Evolutionary conservation across 345 rosid genomes (phyloP).

Genomic region (Citrus maxima): DNA sequence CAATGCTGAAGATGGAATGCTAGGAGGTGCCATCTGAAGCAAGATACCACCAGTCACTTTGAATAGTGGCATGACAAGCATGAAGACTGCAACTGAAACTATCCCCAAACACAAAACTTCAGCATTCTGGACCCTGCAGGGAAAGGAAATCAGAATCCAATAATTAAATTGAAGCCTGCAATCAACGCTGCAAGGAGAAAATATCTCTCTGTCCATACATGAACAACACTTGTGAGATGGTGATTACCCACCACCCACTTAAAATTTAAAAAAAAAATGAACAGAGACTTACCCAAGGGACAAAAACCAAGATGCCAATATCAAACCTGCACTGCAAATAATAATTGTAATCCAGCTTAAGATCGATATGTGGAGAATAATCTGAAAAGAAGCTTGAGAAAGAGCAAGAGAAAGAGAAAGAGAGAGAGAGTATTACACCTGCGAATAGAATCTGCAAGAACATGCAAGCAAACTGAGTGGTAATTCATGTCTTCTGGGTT

Average conservation of each 20-base stretch:
- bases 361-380: slow-evolving; percentile 13
- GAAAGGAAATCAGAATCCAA: slow-evolving; percentile 12
- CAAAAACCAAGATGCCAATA: slow-evolving; percentile 93
- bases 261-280: slow-evolving; percentile 7
- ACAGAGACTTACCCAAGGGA: slow-evolving; percentile 71
- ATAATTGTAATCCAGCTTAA: slow-evolving; percentile 30
- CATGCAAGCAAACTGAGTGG: slow-evolving; percentile 92
- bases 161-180: neutral
- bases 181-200: neutral
- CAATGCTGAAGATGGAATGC: slow-evolving; percentile 76
- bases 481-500: slow-evolving; percentile 96
- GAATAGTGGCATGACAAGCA: slow-evolving; percentile 88
- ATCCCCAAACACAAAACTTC: slow-evolving; percentile 92
- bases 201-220: neutral
- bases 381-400: neutral
- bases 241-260: neutral
- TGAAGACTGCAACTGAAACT: slow-evolving; percentile 74
- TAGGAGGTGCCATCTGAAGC: slow-evolving; percentile 95
- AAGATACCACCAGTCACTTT: slow-evolving; percentile 73
- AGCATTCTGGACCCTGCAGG: slow-evolving; percentile 86
- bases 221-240: too few species aligned
- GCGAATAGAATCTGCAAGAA: slow-evolving; percentile 92
- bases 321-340: slow-evolving; percentile 93
- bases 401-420: neutral
- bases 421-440: slow-evolving; percentile 42